phyloP scores from a whole-genome alignment of 2,329 filamentous ascomycete genomes.

The Plectosphaerella cucumerina region DNA sequence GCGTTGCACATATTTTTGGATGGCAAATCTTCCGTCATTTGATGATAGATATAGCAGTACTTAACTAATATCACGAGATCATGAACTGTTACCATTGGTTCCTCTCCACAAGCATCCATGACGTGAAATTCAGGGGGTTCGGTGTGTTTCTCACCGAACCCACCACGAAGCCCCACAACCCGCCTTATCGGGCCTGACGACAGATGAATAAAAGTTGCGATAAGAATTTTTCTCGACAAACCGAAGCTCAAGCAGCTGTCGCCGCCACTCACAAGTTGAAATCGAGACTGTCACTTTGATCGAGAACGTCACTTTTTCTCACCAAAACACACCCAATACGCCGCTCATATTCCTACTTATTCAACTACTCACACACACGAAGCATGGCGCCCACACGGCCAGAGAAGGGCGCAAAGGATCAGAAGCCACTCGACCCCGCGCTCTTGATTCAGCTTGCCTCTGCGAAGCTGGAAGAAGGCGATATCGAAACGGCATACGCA shows the following conservation, averaged over 20 bases:
- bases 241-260: neutral
- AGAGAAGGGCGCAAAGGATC: constrained; percentile 29
- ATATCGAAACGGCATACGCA: constrained; percentile 32
- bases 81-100: neutral
- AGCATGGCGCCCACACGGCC: constrained; percentile 38
- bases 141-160: too few species aligned
- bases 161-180: neutral
- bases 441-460: constrained; percentile 33
- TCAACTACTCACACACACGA: too few species aligned
- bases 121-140: too few species aligned
- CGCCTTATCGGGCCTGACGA: neutral
- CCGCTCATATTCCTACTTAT: neutral
- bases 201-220: constrained; percentile 12
- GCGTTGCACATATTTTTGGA: neutral
- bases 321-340: neutral
- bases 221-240: constrained; percentile 11
- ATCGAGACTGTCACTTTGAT: neutral
- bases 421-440: constrained; percentile 20
- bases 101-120: too few species aligned
- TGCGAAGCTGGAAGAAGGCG: constrained; percentile 36
- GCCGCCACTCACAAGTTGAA: neutral
- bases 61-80: constrained; percentile 1
- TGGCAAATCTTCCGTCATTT: neutral
- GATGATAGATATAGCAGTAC: neutral
- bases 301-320: neutral